Conservation (phyloP, 345 rosid species). For the Euphorbia tirucalli region DNA sequence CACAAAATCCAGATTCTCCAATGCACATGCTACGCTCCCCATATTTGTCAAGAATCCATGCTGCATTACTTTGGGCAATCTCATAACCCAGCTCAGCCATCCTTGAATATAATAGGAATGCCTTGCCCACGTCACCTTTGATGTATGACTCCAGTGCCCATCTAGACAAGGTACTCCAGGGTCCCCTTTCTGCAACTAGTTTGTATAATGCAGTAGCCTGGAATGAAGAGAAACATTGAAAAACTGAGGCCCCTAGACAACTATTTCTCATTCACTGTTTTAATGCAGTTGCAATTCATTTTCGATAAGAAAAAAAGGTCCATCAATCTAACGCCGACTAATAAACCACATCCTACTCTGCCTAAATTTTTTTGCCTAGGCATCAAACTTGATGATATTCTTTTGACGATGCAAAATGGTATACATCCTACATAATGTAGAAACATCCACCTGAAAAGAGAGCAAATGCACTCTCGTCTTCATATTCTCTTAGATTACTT, state of each 20-base stretch:
- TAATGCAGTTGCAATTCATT: background rate
- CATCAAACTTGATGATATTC: background rate
- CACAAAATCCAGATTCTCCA: slow-evolving; percentile 89
- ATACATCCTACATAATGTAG: too few species aligned
- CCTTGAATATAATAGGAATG: slow-evolving; percentile 79
- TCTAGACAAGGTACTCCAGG: slow-evolving; percentile 97
- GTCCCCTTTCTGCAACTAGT: slow-evolving; percentile 96
- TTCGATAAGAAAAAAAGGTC: background rate
- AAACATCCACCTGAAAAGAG: too few species aligned
- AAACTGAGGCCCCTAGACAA: background rate
- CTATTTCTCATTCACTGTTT: background rate
- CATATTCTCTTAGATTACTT: background rate
- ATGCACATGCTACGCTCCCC: slow-evolving; percentile 92
- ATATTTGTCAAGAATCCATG: slow-evolving; percentile 97
- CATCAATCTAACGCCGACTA: background rate
- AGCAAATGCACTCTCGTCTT: too few species aligned
- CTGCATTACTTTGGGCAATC: slow-evolving; percentile 97
- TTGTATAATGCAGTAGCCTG: slow-evolving; percentile 94
- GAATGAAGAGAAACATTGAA: slow-evolving; percentile 14
- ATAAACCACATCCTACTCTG: background rate
- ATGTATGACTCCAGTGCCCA: slow-evolving; percentile 97
- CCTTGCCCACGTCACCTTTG: slow-evolving; percentile 90
- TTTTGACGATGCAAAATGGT: too few species aligned
- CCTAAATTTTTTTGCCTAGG: background rate
- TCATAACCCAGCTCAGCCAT: slow-evolving; percentile 99